phyloP scores from a whole-genome alignment of 2,329 filamentous ascomycete genomes.

The Xylaria hypoxylon region DNA sequence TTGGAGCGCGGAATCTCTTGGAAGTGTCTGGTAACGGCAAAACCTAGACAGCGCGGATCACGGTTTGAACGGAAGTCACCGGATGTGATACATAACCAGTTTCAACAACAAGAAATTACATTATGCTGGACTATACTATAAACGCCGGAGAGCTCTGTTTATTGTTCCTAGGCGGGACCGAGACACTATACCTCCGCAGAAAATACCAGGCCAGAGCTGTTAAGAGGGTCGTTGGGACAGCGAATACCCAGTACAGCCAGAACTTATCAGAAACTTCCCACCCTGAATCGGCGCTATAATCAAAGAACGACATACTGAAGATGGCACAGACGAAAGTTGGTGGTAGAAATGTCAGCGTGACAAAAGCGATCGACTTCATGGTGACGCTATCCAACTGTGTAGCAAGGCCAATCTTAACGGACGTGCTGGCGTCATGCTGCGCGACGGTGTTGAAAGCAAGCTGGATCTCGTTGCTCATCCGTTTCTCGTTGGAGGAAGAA shows the following conservation, averaged over 20 bases:
- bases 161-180: neutral
- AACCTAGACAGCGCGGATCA: neutral
- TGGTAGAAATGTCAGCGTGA: conserved; percentile 63
- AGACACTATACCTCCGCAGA: conserved; percentile 32
- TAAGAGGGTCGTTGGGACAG: conserved; percentile 42
- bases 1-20: neutral
- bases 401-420: conserved; percentile 55
- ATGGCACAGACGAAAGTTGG: conserved; percentile 63
- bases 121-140: neutral
- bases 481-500: conserved; percentile 54
- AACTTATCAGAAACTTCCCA: conserved; percentile 48
- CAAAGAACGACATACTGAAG: conserved; percentile 61
- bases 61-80: neutral
- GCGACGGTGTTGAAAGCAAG: conserved; percentile 61
- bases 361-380: conserved; percentile 63
- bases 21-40: no score
- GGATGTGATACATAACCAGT: neutral
- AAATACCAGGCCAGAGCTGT: conserved; percentile 40
- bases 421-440: conserved; percentile 55
- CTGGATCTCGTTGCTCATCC: conserved; percentile 68
- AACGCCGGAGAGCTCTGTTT: neutral
- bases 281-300: conserved; percentile 40
- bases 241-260: conserved; percentile 51
- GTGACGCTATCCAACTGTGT: conserved; percentile 60
- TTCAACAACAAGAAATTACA: neutral